These are phyloP conservation scores for Taphrina sp. DNA, from an alignment of 1,139 yeast genomes.

Conservation along the genomic window DNA sequence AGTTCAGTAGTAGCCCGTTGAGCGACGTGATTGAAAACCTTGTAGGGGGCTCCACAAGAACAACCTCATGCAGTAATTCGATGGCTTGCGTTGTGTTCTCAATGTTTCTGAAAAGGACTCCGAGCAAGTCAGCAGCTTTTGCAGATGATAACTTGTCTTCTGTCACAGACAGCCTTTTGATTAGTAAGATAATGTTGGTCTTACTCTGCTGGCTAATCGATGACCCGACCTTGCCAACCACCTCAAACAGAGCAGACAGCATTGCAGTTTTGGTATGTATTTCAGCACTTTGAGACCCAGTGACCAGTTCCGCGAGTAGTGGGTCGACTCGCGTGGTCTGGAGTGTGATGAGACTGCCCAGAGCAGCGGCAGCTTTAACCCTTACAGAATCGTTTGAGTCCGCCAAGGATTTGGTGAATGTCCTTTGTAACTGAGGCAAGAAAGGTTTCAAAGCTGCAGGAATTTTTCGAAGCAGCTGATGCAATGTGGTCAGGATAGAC, in stretches of 20 bases:
- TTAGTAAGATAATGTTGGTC: slow-evolving; percentile 64
- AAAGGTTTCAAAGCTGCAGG: slow-evolving; percentile 93
- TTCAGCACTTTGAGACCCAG: slow-evolving; percentile 33
- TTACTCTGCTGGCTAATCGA: slow-evolving; percentile 75
- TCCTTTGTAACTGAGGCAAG: slow-evolving; percentile 94
- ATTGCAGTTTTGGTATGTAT: slow-evolving; percentile 67
- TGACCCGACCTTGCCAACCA: slow-evolving; percentile 74
- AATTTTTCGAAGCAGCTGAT: slow-evolving; percentile 71
- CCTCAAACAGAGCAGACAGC: slow-evolving; percentile 81
- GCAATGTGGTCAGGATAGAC: slow-evolving; percentile 81
- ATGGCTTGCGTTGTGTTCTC: slow-evolving; percentile 7
- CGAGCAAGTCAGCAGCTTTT: slow-evolving; percentile 25
- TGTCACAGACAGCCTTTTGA: slow-evolving; percentile 61
- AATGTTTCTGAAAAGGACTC: slow-evolving; percentile 21
- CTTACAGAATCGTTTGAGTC: slow-evolving; percentile 75
- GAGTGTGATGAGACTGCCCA: slow-evolving; percentile 79
- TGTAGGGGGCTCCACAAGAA: slow-evolving; percentile 18
- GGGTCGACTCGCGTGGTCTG: slow-evolving; percentile 91
- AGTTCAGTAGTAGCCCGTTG: slow-evolving; percentile 17
- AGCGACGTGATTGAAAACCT: slow-evolving; percentile 1
- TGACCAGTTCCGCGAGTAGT: slow-evolving; percentile 50
- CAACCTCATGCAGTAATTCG: slow-evolving; percentile 12
- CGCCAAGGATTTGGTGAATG: slow-evolving; percentile 86
- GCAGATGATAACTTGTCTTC: slow-evolving; percentile 1
- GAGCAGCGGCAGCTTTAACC: slow-evolving; percentile 79